Evolutionary conservation across 2,329 filamentous ascomycete species (phyloP), one percentile per base, ranked within the genome.

Genomic region (Claviceps spartinae): DNA sequence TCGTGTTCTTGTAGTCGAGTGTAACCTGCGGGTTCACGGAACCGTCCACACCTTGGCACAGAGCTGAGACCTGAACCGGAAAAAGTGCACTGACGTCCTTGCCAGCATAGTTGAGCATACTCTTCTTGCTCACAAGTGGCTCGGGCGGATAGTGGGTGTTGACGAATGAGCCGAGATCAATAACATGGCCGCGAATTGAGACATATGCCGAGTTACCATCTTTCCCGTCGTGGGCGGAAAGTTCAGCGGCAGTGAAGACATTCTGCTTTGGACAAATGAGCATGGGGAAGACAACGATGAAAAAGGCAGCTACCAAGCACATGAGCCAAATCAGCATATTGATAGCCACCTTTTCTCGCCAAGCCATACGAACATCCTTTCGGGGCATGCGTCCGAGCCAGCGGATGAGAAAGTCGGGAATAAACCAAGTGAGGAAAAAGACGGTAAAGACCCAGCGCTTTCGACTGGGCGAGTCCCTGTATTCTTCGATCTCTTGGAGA

Each of bases 301-400:
- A 86, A 73, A 98, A 98, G 52, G 85, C 78, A 30, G 87, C 82
- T 48, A 86, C 68, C 16, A 71, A 72, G 69, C 91, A 97, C 64
- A 78, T 80, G 53, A 91, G 72, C 93, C 94, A 98, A 65, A 98
- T 98, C 63, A 97, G 78, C 66, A 98, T 76, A 73, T 98, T 98
- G 76, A 98, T 98, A 51, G 93, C 91, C 54, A 98, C 67, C 75
- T 98, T 98, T 67, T 98, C 93, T 63, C 93, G 79, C 93, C 93
- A 98, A 0, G 93, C 93, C 65, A 86, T 77, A 24, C 90, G 86
- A 8, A 98, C 82, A 66, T 98, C 93, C 65, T 94, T 94, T 55
- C 93, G 86, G 54, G 85, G 79, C 85, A 96, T 96, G 49, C 86
- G 78, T 22, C 91, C 91, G 42, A 95, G 55, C 60, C 75, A 74